These are phyloP conservation scores for Edaphochlamys debaryana DNA, from an alignment of 139 green algal genomes.

Conservation along the genomic window DNA sequence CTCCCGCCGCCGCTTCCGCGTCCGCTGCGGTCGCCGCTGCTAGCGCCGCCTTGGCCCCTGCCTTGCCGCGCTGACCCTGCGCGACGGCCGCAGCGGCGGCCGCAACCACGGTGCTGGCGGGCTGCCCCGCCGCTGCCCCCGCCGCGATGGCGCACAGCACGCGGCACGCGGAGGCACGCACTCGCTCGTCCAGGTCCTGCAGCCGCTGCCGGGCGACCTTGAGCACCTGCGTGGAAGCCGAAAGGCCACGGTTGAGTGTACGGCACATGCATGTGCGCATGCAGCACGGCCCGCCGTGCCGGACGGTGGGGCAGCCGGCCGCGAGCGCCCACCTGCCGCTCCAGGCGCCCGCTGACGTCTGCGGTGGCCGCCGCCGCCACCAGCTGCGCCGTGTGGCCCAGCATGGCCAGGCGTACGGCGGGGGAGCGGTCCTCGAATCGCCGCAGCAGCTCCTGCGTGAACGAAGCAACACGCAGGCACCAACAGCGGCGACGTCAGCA, in stretches of 20 bases:
- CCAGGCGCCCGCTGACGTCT: background rate
- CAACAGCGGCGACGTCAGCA: too few relatives aligned
- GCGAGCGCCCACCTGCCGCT: slow-evolving; percentile 10
- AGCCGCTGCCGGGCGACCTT: slow-evolving; percentile 57
- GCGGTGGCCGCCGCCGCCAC: slow-evolving; percentile 14
- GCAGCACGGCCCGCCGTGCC: too few relatives aligned
- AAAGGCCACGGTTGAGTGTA: too few relatives aligned
- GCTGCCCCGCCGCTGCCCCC: background rate
- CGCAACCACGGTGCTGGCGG: slow-evolving; percentile 20
- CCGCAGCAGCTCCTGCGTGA: slow-evolving; percentile 50
- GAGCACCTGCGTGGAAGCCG: slow-evolving; percentile 38
- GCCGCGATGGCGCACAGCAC: slow-evolving; percentile 20
- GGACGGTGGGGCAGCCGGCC: too few relatives aligned
- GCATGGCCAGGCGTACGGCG: slow-evolving; percentile 47
- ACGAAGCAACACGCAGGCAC: too few relatives aligned
- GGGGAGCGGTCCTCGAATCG: slow-evolving; percentile 29
- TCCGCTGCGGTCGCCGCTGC: slow-evolving; percentile 27
- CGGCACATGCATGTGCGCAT: background rate
- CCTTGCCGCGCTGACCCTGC: background rate
- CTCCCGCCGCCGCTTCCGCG: slow-evolving; percentile 4
- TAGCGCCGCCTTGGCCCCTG: too few relatives aligned
- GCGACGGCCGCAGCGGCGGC: slow-evolving; percentile 1
- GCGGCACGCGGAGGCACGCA: slow-evolving; percentile 65
- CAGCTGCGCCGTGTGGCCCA: slow-evolving; percentile 45
- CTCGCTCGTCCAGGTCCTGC: slow-evolving; percentile 76